Conservation (phyloP, 106 monocot species). For the Platanthera zijinensis region DNA sequence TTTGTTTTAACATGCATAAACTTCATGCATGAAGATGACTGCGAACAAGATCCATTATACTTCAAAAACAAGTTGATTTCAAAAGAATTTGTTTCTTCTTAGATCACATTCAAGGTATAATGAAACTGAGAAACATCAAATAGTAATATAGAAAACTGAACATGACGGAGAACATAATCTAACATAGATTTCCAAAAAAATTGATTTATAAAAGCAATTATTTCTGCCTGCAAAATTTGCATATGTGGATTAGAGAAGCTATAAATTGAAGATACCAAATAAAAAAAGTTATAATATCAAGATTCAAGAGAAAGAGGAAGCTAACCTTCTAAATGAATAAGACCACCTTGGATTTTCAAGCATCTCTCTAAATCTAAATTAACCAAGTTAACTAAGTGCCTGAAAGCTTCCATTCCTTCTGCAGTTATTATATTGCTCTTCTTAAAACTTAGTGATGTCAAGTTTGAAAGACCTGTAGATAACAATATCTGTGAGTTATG, state of each 20-base stretch:
- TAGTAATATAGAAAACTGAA: neutral
- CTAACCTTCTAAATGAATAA: conserved; percentile 79
- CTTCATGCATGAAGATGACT: too few relatives aligned
- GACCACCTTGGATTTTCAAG: conserved; percentile 74
- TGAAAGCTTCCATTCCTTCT: conserved; percentile 79
- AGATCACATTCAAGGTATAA: neutral
- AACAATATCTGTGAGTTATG: neutral
- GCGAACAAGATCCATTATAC: too few relatives aligned
- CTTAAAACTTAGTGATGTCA: conserved; percentile 86
- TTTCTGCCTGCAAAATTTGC: neutral
- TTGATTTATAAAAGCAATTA: neutral
- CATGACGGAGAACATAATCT: neutral
- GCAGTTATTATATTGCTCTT: conserved; percentile 67
- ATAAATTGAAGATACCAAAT: neutral
- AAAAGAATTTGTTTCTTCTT: too few relatives aligned
- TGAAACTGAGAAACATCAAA: neutral
- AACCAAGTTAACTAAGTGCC: conserved; percentile 61
- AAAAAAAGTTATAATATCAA: neutral
- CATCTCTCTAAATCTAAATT: conserved; percentile 94
- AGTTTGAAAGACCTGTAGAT: conserved; percentile 60
- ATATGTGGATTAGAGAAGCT: neutral
- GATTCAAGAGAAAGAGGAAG: neutral
- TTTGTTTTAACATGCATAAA: too few relatives aligned
- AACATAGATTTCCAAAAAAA: neutral
- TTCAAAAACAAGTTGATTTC: too few relatives aligned